Base-by-base conservation (phyloP, 139 green algal genomes). In the Ostreobium quekettii region DNA sequence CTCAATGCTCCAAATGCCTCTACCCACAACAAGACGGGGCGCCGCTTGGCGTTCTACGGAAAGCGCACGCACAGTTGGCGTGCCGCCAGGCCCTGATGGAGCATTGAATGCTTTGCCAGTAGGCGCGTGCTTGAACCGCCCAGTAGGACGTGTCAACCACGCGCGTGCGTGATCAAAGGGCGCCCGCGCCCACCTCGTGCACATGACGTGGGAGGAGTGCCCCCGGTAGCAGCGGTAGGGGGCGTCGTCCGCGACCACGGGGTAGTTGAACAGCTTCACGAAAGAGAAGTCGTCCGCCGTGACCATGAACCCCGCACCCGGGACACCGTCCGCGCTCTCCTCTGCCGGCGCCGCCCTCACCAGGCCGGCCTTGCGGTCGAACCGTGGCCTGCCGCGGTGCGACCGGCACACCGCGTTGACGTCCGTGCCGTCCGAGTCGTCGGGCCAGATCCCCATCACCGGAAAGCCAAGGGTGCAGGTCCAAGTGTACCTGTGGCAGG, bases 361-460 rank as follows among this genome's bases (percentile, higher is more conserved):
- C 65, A 49, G 47, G 32, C 24, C 31, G 37, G 48, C 60, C 67
- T 35, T 57, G 57, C 4, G 3, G 26, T 71, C 53, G 26, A n/a
- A 30, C 35, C 7, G 24, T 22, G 71, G 47, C 39, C 64, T 60
- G 1, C 76, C 76, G 4, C 66, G 48, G 2, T 65, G 46, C 5
- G 38, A 58, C 8, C 78, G 64, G 64, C 69, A 65, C 61, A 82
- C 71, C 11, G 71, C n/a, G 47, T 82, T 82, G 31, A 86, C 70
- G 70, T 86, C 77, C 4, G 73, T 80, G 24, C 74, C 66, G 68
- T 79, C 73, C 1, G 66, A 70, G 33, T 46, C 56, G 49, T 77
- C 71, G 24, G 72, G 74, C 80, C 80, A 86, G 31, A 86, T 78
- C 26, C 80, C 80, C 75, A 86, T 82, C 11, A 86, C 80, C 48